Evolutionary conservation across 257 asterid species (phyloP).

Genomic region (Petunia axillaris): DNA sequence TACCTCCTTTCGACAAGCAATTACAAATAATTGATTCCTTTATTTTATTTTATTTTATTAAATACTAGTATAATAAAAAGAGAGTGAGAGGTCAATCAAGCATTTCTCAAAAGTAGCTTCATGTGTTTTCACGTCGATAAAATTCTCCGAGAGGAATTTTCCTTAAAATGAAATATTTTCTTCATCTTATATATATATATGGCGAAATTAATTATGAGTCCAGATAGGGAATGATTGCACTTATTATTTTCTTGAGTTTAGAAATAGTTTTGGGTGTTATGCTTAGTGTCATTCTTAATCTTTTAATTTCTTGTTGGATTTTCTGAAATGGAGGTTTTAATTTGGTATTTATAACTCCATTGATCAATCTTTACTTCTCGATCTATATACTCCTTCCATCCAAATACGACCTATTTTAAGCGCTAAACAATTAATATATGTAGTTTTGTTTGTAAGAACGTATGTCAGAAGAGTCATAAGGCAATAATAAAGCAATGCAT

Average conservation of each 20-base stretch:
- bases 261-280: background rate
- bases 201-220: slow-evolving; percentile 1
- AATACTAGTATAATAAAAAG: background rate
- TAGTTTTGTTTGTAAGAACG: background rate
- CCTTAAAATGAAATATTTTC: background rate
- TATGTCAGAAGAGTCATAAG: background rate
- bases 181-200: background rate
- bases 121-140: slow-evolving; percentile 14
- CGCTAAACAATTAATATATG: background rate
- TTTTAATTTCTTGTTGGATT: background rate
- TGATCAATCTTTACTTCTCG: too few relatives aligned
- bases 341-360: background rate
- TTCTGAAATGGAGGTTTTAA: background rate
- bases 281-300: background rate
- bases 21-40: slow-evolving; percentile 27
- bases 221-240: background rate
- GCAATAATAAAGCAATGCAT: background rate
- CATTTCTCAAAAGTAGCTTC: background rate
- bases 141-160: background rate
- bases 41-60: background rate
- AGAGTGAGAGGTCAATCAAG: background rate
- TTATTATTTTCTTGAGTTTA: background rate
- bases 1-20: slow-evolving; percentile 27
- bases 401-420: background rate
- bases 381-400: background rate